These are phyloP conservation scores for Pyrenophora graminea DNA, from an alignment of 2,329 filamentous ascomycete genomes.

Conservation along the genomic window DNA sequence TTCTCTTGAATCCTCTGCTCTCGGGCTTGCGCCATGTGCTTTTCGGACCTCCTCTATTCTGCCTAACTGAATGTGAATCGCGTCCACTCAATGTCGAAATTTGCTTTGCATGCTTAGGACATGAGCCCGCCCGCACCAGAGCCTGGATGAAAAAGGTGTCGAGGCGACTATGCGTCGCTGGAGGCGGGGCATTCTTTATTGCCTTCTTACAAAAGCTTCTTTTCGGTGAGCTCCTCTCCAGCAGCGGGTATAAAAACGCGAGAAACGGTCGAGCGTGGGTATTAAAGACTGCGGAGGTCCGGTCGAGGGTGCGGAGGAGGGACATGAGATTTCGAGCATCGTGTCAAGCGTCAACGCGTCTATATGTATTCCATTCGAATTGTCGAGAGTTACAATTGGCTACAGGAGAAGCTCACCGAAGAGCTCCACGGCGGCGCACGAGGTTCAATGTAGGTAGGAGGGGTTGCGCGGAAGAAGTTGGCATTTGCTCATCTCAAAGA, in stretches of 20 bases:
- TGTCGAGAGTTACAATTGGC: slow-evolving; percentile 2
- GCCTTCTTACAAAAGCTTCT: slow-evolving; percentile 28
- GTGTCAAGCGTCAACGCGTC: slow-evolving; percentile 49
- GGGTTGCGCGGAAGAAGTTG: too few relatives aligned
- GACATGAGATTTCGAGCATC: slow-evolving; percentile 69
- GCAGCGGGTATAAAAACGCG: slow-evolving; percentile 40
- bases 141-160: slow-evolving; percentile 60
- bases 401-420: slow-evolving; percentile 22
- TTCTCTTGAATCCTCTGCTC: slow-evolving; percentile 13
- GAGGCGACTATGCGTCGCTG: slow-evolving; percentile 36
- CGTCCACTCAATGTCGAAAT: slow-evolving; percentile 22
- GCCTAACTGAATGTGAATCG: slow-evolving; percentile 4
- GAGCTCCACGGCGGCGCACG: slow-evolving; percentile 1
- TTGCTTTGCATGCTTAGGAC: slow-evolving; percentile 53
- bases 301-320: slow-evolving; percentile 60
- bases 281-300: slow-evolving; percentile 56
- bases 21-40: slow-evolving; percentile 11
- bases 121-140: slow-evolving; percentile 58
- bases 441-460: background rate
- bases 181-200: slow-evolving; percentile 15
- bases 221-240: slow-evolving; percentile 2
- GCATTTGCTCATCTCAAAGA: slow-evolving; percentile 3
- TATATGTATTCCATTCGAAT: slow-evolving; percentile 22
- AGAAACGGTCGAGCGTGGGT: slow-evolving; percentile 42
- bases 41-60: slow-evolving; percentile 26